Conservation (phyloP, 768 basidiomycete species). For the Pleurotus cornucopiae region DNA sequence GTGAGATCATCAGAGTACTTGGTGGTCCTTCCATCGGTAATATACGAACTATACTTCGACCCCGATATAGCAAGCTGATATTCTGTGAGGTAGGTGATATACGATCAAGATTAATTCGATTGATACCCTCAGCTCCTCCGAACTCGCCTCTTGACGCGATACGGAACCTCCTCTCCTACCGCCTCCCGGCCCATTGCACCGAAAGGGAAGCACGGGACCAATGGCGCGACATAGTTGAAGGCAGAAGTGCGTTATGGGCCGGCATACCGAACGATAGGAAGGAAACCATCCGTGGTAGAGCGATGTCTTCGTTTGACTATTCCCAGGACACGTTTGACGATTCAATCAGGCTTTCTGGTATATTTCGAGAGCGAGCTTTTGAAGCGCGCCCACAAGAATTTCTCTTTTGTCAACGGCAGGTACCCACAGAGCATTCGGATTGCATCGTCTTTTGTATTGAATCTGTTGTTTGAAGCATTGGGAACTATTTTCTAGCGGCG, state of each 20-base stretch:
- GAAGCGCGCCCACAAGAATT: constrained; percentile 88
- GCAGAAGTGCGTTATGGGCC: constrained; percentile 72
- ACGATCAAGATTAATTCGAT: constrained; percentile 81
- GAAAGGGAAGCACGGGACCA: constrained; percentile 81
- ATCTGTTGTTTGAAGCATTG: constrained; percentile 46
- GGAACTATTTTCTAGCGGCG: constrained; percentile 89
- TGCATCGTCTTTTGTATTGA: not conserved
- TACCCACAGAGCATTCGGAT: constrained; percentile 18
- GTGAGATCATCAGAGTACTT: constrained; percentile 89
- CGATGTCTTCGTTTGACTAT: not conserved
- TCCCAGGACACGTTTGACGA: not conserved
- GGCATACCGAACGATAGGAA: constrained; percentile 88
- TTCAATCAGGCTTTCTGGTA: constrained; percentile 75
- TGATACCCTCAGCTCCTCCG: constrained; percentile 66
- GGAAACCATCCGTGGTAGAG: constrained; percentile 81
- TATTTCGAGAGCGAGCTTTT: constrained; percentile 87
- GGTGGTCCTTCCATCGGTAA: constrained; percentile 82
- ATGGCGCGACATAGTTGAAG: constrained; percentile 92
- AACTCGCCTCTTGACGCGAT: constrained; percentile 70
- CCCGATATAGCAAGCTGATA: not conserved
- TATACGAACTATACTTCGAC: constrained; percentile 11
- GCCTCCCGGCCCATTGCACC: constrained; percentile 63
- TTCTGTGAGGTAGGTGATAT: constrained; percentile 63
- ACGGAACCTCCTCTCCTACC: constrained; percentile 71
- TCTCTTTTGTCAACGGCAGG: constrained; percentile 91